A percentile compares a stretch with the other conserved stretches of the same genome.
Conservation (phyloP, 2,329 filamentous ascomycete genomes). For the Beauveria sp. region DNA sequence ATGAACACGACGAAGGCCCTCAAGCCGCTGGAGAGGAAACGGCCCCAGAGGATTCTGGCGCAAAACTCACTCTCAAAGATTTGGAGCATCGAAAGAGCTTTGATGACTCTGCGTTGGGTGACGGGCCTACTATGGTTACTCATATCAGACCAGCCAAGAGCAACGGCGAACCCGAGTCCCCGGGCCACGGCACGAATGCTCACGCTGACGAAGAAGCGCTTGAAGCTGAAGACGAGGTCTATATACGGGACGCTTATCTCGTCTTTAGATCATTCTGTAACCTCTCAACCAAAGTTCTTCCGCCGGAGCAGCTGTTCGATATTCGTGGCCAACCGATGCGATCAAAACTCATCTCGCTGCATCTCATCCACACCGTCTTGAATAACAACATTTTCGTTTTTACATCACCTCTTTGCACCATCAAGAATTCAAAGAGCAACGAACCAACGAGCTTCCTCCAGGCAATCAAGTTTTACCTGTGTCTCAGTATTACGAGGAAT, state of each 20-base stretch:
- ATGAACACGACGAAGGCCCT: slow-evolving; percentile 26
- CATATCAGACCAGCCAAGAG: slow-evolving; percentile 45
- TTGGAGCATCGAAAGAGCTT: slow-evolving; percentile 62
- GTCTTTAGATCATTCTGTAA: slow-evolving; percentile 98
- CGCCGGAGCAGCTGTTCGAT: slow-evolving; percentile 87
- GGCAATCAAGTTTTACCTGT: slow-evolving; percentile 94
- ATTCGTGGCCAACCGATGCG: slow-evolving; percentile 93
- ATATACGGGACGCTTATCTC: slow-evolving; percentile 92
- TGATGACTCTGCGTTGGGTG: slow-evolving; percentile 58
- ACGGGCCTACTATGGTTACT: slow-evolving; percentile 61
- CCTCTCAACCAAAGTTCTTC: slow-evolving; percentile 83
- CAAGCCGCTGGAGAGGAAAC: slow-evolving; percentile 22
- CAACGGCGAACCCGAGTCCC: slow-evolving; percentile 29
- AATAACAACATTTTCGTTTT: slow-evolving; percentile 93
- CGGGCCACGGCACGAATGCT: slow-evolving; percentile 17
- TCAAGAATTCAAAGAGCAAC: slow-evolving; percentile 82
- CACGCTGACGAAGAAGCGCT: slow-evolving; percentile 52
- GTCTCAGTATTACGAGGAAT: slow-evolving; percentile 88
- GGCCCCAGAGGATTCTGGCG: slow-evolving; percentile 28
- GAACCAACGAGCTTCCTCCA: slow-evolving; percentile 87
- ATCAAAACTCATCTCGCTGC: slow-evolving; percentile 89
- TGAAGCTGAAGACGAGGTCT: slow-evolving; percentile 83
- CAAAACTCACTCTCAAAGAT: slow-evolving; percentile 59
- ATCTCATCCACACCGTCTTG: slow-evolving; percentile 89
- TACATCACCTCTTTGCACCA: slow-evolving; percentile 83